Conservation (phyloP, 345 rosid species). For the Pugionium dolabratum region DNA sequence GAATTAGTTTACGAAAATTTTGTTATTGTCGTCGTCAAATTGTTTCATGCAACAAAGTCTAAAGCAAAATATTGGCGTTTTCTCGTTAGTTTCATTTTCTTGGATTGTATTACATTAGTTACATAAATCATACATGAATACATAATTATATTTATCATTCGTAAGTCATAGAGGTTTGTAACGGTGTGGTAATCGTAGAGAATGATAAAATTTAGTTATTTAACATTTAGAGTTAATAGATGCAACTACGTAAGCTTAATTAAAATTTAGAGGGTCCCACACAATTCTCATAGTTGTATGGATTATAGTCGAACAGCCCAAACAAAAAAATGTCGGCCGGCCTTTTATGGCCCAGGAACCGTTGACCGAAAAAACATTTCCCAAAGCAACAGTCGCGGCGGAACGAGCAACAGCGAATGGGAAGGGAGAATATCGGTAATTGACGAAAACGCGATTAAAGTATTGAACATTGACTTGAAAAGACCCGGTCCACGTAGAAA, state of each 20-base stretch:
- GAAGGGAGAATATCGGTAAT: not conserved
- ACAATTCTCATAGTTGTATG: too few species aligned
- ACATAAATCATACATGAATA: not conserved
- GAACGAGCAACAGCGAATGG: not conserved
- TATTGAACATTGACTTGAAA: not conserved
- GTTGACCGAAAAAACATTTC: conserved; percentile 8
- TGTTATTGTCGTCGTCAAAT: not conserved
- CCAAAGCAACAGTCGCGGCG: conserved; percentile 16
- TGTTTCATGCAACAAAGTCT: conserved; percentile 14
- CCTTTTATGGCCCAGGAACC: too few species aligned
- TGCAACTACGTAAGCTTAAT: too few species aligned
- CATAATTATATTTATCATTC: not conserved
- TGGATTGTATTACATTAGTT: conserved; percentile 9
- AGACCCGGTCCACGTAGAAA: conserved; percentile 32
- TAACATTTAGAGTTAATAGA: too few species aligned
- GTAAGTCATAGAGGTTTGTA: too few species aligned
- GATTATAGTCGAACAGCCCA: too few species aligned
- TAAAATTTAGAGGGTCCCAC: too few species aligned
- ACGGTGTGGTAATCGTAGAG: too few species aligned
- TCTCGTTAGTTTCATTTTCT: conserved; percentile 24
- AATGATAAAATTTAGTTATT: too few species aligned
- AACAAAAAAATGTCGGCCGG: too few species aligned
- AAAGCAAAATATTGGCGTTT: conserved; percentile 37
- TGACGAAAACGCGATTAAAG: conserved; percentile 2
- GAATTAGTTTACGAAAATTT: conserved; percentile 5